Conservation (phyloP, 1,139 yeast genomes). For the Kodamaea arcana region DNA sequence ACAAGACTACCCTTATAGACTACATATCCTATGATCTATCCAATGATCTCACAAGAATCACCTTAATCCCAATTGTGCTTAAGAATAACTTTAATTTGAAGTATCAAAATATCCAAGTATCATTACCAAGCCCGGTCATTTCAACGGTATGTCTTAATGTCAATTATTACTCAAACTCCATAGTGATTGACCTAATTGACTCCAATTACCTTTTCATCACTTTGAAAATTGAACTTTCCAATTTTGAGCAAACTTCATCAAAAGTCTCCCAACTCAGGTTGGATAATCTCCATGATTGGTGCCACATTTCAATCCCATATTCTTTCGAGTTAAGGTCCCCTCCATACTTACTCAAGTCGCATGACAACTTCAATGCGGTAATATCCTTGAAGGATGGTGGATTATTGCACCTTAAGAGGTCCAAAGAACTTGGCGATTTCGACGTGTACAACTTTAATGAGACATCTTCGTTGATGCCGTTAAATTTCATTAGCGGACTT, state of each 20-base stretch:
- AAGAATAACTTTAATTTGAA: constrained; percentile 21
- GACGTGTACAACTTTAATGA: constrained; percentile 55
- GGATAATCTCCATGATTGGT: constrained; percentile 47
- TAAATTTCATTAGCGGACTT: constrained; percentile 32
- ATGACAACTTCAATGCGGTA: constrained; percentile 41
- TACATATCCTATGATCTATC: constrained; percentile 25
- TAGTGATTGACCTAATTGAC: constrained; percentile 20
- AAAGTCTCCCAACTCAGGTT: constrained; percentile 17
- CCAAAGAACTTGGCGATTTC: constrained; percentile 32
- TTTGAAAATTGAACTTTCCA: constrained; percentile 25
- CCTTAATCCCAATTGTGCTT: constrained; percentile 28
- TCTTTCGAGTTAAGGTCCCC: constrained; percentile 62
- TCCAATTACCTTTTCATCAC: constrained; percentile 29
- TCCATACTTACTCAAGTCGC: constrained; percentile 53
- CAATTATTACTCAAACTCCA: constrained; percentile 6
- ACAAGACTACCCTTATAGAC: constrained; percentile 16
- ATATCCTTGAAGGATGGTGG: constrained; percentile 73
- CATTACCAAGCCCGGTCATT: constrained; percentile 32
- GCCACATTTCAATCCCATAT: constrained; percentile 63
- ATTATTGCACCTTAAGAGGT: constrained; percentile 48
- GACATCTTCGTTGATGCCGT: constrained; percentile 44
- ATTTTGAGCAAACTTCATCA: constrained; percentile 22
- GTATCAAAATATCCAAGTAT: constrained; percentile 25
- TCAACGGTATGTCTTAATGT: constrained; percentile 22
- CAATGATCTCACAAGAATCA: constrained; percentile 28